Base-by-base conservation (phyloP, 2,329 filamentous ascomycete species). In the Curvularia sp. region DNA sequence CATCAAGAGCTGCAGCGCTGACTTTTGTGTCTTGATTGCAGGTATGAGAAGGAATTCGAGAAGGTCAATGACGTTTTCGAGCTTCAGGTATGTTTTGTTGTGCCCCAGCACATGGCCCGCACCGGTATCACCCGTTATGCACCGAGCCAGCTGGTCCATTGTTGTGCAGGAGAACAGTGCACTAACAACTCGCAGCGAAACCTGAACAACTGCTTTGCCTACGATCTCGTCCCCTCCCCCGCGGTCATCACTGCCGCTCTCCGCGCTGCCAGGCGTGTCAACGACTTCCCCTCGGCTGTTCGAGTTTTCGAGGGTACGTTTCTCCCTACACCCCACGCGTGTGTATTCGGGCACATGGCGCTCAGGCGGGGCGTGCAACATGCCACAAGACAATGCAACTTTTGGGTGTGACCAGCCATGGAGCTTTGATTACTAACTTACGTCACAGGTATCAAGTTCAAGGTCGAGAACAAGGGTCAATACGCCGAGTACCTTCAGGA, bases 41-140 rank as follows among this genome's bases (percentile, higher is more conserved):
- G 95, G 84, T 99, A 96, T 78, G 95, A 99, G 88, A 97, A 97
- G 88, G 95, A 99, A 84, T 99, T 99, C 78, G 94, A 99, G 65
- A 82, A 83, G 77, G 95, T 99, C 69, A 92, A 98, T 83, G 95
- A 99, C 84, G 94, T 98, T 77, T 99, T 99, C 81, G 95, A 99
- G 89, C 92, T 99, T 77, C 93, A 97, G 92, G 93, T 97, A 88
- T 77, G 86, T 78, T 60, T 46, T 46, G 28, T 53, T 52, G 55
- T 54, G 39, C 49, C 13, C 41, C 42, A 38, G 26, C 35, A 33
- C 48, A 31, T 31, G 43, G 48, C 57, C 52, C 53, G 49, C 58
- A 61, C 62, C 62, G 58, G 58, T 49, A 65, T 64, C 58, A 49
- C 55, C 63, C 61, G 57, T 62, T 52, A 28, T 26, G 46, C 47